Conservation (phyloP, 1,284 basidiomycete species). For the Marasmius sp. region DNA sequence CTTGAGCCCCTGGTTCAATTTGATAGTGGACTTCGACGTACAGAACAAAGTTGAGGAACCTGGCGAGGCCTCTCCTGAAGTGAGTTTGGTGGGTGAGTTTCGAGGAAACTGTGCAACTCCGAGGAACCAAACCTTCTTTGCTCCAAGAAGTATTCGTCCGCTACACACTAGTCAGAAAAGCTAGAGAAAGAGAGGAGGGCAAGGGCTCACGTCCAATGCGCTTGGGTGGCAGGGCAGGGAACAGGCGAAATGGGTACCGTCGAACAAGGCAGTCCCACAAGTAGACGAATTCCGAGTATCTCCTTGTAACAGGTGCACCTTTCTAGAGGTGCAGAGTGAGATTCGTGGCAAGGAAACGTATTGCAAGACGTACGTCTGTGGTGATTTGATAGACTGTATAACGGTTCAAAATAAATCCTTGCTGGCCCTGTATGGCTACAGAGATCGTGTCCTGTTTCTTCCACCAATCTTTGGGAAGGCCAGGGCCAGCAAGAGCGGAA, state of each 20-base stretch:
- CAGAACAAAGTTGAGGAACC: conserved; percentile 81
- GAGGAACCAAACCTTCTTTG: conserved; percentile 63
- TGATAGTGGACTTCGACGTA: conserved; percentile 30
- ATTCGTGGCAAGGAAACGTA: background rate
- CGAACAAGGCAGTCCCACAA: conserved; percentile 81
- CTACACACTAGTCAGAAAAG: conserved; percentile 33
- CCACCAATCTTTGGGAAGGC: conserved; percentile 82
- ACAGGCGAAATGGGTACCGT: conserved; percentile 88
- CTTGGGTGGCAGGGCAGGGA: conserved; percentile 89
- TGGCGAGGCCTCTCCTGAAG: conserved; percentile 73
- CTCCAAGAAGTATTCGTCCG: conserved; percentile 87
- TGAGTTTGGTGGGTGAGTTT: conserved; percentile 1
- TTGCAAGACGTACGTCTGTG: conserved; percentile 63
- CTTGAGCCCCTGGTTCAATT: background rate
- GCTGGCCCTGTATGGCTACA: conserved; percentile 76
- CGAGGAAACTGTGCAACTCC: background rate
- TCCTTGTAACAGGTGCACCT: conserved; percentile 62
- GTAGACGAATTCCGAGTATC: conserved; percentile 91
- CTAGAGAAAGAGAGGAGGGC: conserved; percentile 1
- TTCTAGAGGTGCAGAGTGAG: conserved; percentile 39
- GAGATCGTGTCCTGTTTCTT: conserved; percentile 72
- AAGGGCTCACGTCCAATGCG: conserved; percentile 75
- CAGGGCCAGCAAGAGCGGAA: conserved; percentile 66
- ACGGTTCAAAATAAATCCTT: conserved; percentile 85
- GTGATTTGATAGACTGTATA: conserved; percentile 80